phyloP scores from a whole-genome alignment of 768 basidiomycete species.

The Tulasnella sp. region DNA sequence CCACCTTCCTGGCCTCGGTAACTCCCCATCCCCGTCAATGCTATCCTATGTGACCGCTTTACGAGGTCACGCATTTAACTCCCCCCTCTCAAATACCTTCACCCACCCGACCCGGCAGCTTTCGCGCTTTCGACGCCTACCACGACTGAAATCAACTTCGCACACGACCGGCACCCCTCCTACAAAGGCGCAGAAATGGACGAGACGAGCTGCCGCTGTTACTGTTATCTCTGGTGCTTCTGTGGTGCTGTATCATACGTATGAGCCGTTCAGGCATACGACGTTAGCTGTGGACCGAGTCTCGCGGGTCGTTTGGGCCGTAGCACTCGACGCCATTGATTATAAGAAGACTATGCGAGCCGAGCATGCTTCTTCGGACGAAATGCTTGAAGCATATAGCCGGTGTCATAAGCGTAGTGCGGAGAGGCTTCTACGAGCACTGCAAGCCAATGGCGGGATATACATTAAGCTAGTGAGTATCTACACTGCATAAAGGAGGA shows the following conservation, averaged over 20 bases:
- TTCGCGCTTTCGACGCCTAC: too few relatives aligned
- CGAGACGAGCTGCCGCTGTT: background rate
- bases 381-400: constrained; percentile 45
- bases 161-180: too few relatives aligned
- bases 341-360: constrained; percentile 57
- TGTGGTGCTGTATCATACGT: constrained; percentile 44
- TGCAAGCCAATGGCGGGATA: constrained; percentile 81
- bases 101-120: too few relatives aligned
- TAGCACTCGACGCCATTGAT: constrained; percentile 50
- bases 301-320: constrained; percentile 28
- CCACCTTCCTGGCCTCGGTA: too few relatives aligned
- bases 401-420: constrained; percentile 80
- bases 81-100: too few relatives aligned
- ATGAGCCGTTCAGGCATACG: constrained; percentile 62
- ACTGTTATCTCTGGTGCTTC: background rate
- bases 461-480: constrained; percentile 53
- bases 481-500: too few relatives aligned
- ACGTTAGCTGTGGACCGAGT: constrained; percentile 38
- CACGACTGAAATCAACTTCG: too few relatives aligned
- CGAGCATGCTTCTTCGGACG: constrained; percentile 39
- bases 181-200: constrained; percentile 10
- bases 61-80: too few relatives aligned
- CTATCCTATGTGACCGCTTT: too few relatives aligned
- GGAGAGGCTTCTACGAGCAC: constrained; percentile 59
- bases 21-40: too few relatives aligned